phyloP scores from a whole-genome alignment of 2,329 filamentous ascomycete genomes.

The Aspergillus sp. region DNA sequence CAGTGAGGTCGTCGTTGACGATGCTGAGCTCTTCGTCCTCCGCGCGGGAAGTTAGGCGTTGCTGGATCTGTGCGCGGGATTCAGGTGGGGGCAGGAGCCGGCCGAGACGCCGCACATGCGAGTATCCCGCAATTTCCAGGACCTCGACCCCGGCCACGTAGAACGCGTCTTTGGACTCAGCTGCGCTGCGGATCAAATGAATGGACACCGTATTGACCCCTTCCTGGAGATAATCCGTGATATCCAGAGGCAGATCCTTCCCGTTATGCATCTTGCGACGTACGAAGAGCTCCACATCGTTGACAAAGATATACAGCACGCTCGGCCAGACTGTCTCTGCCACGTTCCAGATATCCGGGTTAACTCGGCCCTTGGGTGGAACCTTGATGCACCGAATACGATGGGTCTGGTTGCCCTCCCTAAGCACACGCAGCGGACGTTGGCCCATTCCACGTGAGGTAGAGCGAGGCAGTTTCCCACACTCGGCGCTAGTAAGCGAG shows the following conservation, averaged over 20 bases:
- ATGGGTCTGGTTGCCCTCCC: slow-evolving; percentile 51
- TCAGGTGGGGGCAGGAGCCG: slow-evolving; percentile 38
- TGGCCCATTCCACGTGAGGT: slow-evolving; percentile 11
- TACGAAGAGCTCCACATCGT: slow-evolving; percentile 49
- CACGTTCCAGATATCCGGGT: slow-evolving; percentile 51
- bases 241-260: slow-evolving; percentile 66
- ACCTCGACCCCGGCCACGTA: slow-evolving; percentile 64
- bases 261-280: slow-evolving; percentile 64
- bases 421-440: slow-evolving; percentile 26
- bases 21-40: slow-evolving; percentile 56
- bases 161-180: slow-evolving; percentile 24
- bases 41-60: slow-evolving; percentile 35
- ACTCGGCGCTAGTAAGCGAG: slow-evolving; percentile 21
- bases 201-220: slow-evolving; percentile 59
- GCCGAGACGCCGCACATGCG: slow-evolving; percentile 31
- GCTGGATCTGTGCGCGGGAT: slow-evolving; percentile 52
- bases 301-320: slow-evolving; percentile 61
- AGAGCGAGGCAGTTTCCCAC: slow-evolving; percentile 25
- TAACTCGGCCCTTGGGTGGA: slow-evolving; percentile 4
- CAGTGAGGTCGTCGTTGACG: slow-evolving; percentile 48
- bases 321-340: slow-evolving; percentile 63
- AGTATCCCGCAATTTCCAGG: slow-evolving; percentile 47
- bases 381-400: slow-evolving; percentile 60
- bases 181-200: slow-evolving; percentile 33
- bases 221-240: slow-evolving; percentile 51